These are phyloP conservation scores for Talaromyces ruber DNA, from an alignment of 495 filamentous ascomycete genomes.

Conservation along the genomic window DNA sequence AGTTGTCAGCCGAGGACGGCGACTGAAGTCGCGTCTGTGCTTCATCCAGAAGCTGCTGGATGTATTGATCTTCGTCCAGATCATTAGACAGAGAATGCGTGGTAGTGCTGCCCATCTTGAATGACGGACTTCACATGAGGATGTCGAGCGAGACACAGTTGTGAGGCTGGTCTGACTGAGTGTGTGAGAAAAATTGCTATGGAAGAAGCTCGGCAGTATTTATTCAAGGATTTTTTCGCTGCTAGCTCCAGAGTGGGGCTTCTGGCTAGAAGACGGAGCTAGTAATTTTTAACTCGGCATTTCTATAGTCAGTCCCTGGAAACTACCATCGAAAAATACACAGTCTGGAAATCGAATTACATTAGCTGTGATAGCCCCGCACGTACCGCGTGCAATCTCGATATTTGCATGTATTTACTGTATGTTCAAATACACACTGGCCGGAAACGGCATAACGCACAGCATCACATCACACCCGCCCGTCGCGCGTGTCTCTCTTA, in stretches of 20 bases:
- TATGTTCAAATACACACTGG: not conserved
- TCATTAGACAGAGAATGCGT: constrained; percentile 6
- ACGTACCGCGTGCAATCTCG: not conserved
- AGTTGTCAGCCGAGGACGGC: not conserved
- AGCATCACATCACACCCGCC: constrained; percentile 3
- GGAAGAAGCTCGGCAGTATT: not conserved
- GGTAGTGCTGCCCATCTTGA: not conserved
- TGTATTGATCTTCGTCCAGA: constrained; percentile 46
- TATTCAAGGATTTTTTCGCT: not conserved
- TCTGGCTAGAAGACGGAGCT: not conserved
- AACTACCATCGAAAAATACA: not conserved
- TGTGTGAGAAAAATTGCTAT: not conserved
- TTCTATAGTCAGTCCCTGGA: not conserved
- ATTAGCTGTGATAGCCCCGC: not conserved
- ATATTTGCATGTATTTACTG: not conserved
- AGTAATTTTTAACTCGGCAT: constrained; percentile 1
- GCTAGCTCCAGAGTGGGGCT: not conserved
- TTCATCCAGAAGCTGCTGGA: constrained; percentile 53
- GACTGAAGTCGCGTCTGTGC: constrained; percentile 50
- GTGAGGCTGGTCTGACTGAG: not conserved
- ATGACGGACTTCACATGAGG: not conserved
- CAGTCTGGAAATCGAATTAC: not conserved
- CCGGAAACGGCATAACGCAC: constrained; percentile 2
- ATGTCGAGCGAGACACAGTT: not conserved
- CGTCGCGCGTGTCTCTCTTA: not conserved